Base-by-base conservation (phyloP, 139 green algal genomes). In the Chlamydomonas asymmetrica region DNA sequence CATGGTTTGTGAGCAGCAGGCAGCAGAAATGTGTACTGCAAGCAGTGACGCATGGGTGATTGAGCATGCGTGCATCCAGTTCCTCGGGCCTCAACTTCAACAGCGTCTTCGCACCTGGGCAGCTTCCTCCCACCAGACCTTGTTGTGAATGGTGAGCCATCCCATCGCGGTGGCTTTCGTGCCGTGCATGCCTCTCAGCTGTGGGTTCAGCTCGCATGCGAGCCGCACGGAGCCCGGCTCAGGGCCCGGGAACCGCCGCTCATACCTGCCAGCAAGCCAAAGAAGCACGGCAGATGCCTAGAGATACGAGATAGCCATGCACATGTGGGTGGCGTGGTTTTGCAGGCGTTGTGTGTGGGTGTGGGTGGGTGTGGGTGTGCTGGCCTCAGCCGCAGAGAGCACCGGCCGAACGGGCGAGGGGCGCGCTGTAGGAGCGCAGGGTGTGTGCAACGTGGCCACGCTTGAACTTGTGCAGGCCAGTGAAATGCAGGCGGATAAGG, bases 81-180 rank as follows among this genome's bases (percentile, higher is more conserved):
- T 7, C 25, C 54, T 27, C 54, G 7, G 25, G 5, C 25, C 27
- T 4, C 27, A 7, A 7, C 34, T 20, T 29, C 7, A 40, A 41
- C 57, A 34, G 9, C 57, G 7, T 2, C 18, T 34, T 10, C 59
- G 3, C 16, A 77, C 71, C 71, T 59, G 29, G 22, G 71, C 69
- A 6, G 71, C 59, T 27, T 77, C 69, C 4, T 4, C 32, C 71
- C 71, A 77, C 71, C 71, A 77, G 23, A 77, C 71, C 5, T 50
- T 43, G 27, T 69, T 32, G 0, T 62, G 41, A 4, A 77, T 69
- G 22, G 41, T 59, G 10, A 76, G 57, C 56, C 57, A 70, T 18
- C 39, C 10, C 40, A 50, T 29, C 34, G 54, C 32, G 31, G 18
- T 38, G 5, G 9, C 27, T 2, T 31, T 3, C 32, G n/a, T n/a